These are phyloP conservation scores for Cadophora gregata DNA, from an alignment of 2,329 filamentous ascomycete species.

Conservation along the genomic window DNA sequence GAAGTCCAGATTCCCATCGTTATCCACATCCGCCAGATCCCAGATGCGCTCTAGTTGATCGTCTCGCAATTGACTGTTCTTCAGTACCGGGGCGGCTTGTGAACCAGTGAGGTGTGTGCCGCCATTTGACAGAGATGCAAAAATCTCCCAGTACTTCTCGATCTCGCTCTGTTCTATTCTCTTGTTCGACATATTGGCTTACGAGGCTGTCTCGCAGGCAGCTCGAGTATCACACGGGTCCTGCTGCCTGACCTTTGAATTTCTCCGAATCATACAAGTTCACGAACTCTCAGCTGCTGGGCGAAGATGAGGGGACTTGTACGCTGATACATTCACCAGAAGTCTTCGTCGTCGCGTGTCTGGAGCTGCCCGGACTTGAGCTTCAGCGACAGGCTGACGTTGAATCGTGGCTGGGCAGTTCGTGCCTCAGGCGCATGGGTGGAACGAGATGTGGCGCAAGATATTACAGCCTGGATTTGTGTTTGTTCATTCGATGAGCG, in stretches of 20 bases:
- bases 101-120: constrained; percentile 69
- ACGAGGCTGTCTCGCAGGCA: background rate
- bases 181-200: constrained; percentile 48
- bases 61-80: constrained; percentile 74
- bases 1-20: constrained; percentile 96
- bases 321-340: background rate
- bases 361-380: constrained; percentile 3
- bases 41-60: constrained; percentile 95
- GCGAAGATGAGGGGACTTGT: background rate
- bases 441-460: constrained; percentile 1
- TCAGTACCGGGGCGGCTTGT: constrained; percentile 73
- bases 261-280: no score
- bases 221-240: background rate
- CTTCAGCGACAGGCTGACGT: constrained; percentile 4
- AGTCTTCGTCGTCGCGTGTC: background rate
- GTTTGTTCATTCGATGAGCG: no score
- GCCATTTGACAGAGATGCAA: constrained; percentile 69
- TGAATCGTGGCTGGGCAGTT: constrained; percentile 1
- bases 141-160: constrained; percentile 82
- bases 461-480: background rate
- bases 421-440: background rate
- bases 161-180: constrained; percentile 76
- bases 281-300: no score
- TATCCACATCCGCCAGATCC: constrained; percentile 97
- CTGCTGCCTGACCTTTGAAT: background rate